A percentile compares a stretch with the other conserved stretches of the same genome.
Conservation (phyloP, 192 early-diverging fungal species). For the Coemansia sp. region DNA sequence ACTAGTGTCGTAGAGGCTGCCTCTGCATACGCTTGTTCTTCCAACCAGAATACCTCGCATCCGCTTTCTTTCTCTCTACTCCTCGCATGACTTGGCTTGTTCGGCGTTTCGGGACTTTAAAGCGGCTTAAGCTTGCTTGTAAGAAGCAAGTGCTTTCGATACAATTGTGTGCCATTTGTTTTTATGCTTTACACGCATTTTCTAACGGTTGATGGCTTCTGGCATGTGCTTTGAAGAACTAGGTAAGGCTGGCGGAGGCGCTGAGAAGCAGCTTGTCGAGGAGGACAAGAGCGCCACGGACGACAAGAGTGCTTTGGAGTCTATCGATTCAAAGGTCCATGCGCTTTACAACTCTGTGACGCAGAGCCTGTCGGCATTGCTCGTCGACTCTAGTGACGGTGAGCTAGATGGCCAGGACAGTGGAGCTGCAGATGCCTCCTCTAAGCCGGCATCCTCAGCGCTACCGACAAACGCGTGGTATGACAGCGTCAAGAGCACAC, state of each 20-base stretch:
- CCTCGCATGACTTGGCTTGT: too few species aligned
- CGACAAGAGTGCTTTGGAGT: background rate
- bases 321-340: slow-evolving; percentile 2
- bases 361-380: slow-evolving; percentile 2
- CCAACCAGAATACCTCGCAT: too few species aligned
- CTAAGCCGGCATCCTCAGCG: background rate
- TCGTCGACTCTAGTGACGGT: background rate
- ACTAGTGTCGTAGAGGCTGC: too few species aligned
- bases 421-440: background rate
- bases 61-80: too few species aligned
- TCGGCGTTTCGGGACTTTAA: too few species aligned
- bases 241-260: background rate
- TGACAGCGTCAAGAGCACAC: slow-evolving; percentile 2
- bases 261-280: slow-evolving; percentile 4
- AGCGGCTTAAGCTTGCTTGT: too few species aligned
- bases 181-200: too few species aligned
- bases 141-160: too few species aligned
- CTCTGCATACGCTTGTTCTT: too few species aligned
- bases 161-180: too few species aligned
- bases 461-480: slow-evolving; percentile 3
- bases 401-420: too few species aligned
- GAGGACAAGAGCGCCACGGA: background rate
- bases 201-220: too few species aligned
- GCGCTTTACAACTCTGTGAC: slow-evolving; percentile 12
- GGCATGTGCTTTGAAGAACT: background rate